These are phyloP conservation scores for Asclepias syriaca DNA, from an alignment of 257 asterid genomes.

Conservation along the genomic window DNA sequence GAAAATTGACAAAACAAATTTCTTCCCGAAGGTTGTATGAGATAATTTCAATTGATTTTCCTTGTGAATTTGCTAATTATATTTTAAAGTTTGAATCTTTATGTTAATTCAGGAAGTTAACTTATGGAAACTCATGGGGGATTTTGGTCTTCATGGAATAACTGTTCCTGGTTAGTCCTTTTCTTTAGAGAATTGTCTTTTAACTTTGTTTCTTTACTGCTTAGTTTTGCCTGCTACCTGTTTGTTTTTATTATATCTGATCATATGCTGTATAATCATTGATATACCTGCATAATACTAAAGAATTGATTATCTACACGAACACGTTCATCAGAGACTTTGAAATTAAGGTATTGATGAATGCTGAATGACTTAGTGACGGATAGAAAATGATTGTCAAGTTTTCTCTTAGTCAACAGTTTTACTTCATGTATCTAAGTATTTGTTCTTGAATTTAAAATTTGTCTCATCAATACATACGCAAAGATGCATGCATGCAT, in stretches of 20 bases:
- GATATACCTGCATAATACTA: neutral
- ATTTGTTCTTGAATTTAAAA: neutral
- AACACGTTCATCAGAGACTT: neutral
- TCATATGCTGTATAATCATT: neutral
- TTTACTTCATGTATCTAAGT: neutral
- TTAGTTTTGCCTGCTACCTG: neutral
- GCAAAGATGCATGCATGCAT: neutral
- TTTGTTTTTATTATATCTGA: neutral
- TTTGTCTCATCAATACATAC: neutral
- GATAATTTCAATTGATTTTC: constrained; percentile 7
- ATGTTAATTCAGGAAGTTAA: constrained; percentile 61
- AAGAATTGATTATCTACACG: neutral
- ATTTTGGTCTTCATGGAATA: constrained; percentile 90
- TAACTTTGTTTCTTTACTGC: neutral
- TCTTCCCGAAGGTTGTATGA: constrained; percentile 63
- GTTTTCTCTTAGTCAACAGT: neutral
- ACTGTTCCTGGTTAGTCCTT: constrained; percentile 77
- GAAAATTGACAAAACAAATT: constrained; percentile 74
- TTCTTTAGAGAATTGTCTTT: constrained; percentile 8
- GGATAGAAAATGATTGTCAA: neutral
- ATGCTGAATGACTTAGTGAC: neutral
- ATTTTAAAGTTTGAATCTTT: constrained; percentile 11
- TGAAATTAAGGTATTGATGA: neutral
- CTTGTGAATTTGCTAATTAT: constrained; percentile 3
- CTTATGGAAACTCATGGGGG: constrained; percentile 96